Evolutionary conservation across 768 basidiomycete genomes (phyloP).

Genomic region (Inosperma sp.): DNA sequence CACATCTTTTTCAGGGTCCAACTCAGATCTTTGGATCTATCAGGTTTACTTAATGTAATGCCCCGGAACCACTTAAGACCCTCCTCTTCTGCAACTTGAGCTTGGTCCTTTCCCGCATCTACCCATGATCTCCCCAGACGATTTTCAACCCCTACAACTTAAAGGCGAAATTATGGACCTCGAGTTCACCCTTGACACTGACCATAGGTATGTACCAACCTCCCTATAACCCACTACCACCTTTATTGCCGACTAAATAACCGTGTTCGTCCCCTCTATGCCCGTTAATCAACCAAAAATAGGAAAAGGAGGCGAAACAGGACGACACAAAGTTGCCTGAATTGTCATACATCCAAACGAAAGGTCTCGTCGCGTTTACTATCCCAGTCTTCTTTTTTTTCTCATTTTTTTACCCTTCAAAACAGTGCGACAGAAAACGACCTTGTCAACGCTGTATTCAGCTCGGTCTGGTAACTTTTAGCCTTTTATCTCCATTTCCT

Average conservation of each 20-base stretch:
- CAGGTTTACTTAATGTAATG: constrained; percentile 51
- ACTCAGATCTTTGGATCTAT: constrained; percentile 35
- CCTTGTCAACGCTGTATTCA: constrained; percentile 91
- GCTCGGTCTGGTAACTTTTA: constrained; percentile 61
- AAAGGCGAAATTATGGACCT: constrained; percentile 78
- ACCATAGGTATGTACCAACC: constrained; percentile 48
- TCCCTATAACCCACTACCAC: constrained; percentile 12
- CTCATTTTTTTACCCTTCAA: constrained; percentile 15
- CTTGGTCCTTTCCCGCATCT: constrained; percentile 46
- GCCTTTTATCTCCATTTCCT: constrained; percentile 6
- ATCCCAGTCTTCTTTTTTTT: constrained; percentile 5
- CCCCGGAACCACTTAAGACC: constrained; percentile 53
- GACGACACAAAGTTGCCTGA: constrained; percentile 83
- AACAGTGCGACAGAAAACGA: constrained; percentile 84
- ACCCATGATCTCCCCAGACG: constrained; percentile 53
- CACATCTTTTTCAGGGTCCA: no score
- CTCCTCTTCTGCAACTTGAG: constrained; percentile 42
- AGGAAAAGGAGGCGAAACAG: constrained; percentile 86
- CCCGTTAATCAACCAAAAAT: constrained; percentile 44
- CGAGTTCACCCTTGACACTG: constrained; percentile 66
- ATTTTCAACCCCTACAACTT: constrained; percentile 56
- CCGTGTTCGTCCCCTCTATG: constrained; percentile 41
- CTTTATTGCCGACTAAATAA: constrained; percentile 46
- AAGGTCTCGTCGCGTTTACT: constrained; percentile 51
- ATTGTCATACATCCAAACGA: constrained; percentile 92